These are phyloP conservation scores for Nissolia schottii DNA, from an alignment of 306 rosid species.

Conservation along the genomic window DNA sequence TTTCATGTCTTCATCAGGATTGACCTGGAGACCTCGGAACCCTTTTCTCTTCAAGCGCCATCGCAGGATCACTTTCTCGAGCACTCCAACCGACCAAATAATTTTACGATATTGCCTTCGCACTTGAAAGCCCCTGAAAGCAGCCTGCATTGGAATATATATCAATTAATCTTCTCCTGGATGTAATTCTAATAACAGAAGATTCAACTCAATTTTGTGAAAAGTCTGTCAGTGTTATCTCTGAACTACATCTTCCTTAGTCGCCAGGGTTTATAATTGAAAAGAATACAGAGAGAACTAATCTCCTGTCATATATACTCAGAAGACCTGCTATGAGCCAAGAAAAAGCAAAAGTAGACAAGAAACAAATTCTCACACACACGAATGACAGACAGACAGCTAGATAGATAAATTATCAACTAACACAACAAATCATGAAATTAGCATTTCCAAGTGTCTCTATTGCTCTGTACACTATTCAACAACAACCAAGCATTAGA, in stretches of 20 bases:
- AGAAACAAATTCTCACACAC: neutral
- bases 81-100: conserved; percentile 91
- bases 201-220: neutral
- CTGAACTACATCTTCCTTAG: neutral
- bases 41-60: conserved; percentile 95
- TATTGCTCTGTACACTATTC: neutral
- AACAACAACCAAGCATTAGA: neutral
- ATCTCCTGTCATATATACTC: neutral
- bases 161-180: conserved; percentile 21
- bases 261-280: neutral
- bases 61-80: conserved; percentile 85
- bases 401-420: neutral
- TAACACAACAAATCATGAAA: neutral
- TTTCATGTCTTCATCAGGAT: conserved; percentile 27
- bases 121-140: conserved; percentile 75
- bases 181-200: conserved; percentile 3
- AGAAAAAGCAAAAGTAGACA: neutral
- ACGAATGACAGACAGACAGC: neutral
- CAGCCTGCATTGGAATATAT: conserved; percentile 60
- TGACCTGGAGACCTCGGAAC: conserved; percentile 85
- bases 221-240: neutral
- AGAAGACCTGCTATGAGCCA: neutral
- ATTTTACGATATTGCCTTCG: conserved; percentile 81
- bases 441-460: neutral
- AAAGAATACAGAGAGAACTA: neutral